Evolutionary conservation across 129 eudicot species (phyloP).

Genomic region (Chrysanthemum seticuspe): DNA sequence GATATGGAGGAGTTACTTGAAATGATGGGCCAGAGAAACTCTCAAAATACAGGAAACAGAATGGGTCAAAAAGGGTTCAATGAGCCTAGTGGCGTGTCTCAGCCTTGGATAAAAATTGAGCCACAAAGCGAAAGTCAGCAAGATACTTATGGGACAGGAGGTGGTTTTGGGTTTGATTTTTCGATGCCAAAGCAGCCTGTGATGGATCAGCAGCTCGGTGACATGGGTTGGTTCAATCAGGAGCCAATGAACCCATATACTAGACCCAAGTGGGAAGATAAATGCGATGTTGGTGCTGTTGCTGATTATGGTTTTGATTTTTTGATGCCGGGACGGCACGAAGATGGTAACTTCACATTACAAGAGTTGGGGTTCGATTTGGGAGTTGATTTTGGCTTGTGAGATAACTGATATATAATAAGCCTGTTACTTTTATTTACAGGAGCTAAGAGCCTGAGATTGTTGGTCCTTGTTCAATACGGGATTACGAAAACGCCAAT

Average conservation of each 20-base stretch:
- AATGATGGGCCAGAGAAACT: constrained; percentile 23
- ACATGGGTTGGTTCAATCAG: background rate
- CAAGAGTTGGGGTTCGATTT: constrained; percentile 46
- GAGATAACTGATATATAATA: background rate
- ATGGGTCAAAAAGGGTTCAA: background rate
- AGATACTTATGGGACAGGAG: background rate
- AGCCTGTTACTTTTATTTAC: background rate
- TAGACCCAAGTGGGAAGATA: background rate
- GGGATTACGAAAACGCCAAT: background rate
- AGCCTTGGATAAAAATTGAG: background rate
- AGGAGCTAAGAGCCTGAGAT: background rate
- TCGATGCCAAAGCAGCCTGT: background rate
- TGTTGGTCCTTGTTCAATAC: background rate
- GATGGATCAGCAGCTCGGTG: background rate
- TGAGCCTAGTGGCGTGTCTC: background rate
- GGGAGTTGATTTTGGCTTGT: constrained; percentile 26
- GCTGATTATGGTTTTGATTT: constrained; percentile 54
- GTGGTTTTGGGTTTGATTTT: constrained; percentile 2
- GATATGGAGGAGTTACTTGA: constrained; percentile 65
- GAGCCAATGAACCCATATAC: background rate
- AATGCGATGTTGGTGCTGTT: background rate
- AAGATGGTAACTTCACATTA: constrained; percentile 39
- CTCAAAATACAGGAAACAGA: background rate
- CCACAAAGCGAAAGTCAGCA: background rate
- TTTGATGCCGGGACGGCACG: constrained; percentile 57